Percentiles rank a stretch among this genome's conserved stretches.
Conservation (phyloP, 2,329 filamentous ascomycete genomes). For the Exophiala viscosa region DNA sequence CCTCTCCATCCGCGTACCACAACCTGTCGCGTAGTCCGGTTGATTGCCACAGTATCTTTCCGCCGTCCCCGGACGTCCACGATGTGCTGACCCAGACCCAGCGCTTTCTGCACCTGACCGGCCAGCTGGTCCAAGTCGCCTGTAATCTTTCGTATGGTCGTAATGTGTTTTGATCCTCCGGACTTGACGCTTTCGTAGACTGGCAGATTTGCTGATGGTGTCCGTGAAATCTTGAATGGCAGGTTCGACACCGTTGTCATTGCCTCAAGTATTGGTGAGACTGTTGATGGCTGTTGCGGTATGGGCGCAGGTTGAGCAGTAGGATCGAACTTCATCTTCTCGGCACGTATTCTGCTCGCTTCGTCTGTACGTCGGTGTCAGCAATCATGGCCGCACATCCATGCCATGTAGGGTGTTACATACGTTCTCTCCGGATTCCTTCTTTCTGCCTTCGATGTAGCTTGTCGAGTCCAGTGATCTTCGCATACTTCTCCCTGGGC, state of each 20-base stretch:
- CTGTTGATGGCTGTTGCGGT: slow-evolving; percentile 19
- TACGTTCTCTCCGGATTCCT: slow-evolving; percentile 25
- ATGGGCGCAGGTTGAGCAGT: neutral
- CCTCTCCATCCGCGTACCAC: slow-evolving; percentile 61
- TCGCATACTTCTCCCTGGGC: slow-evolving; percentile 28
- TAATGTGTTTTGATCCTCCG: slow-evolving; percentile 72
- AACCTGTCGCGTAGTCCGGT: slow-evolving; percentile 67
- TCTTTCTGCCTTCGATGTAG: slow-evolving; percentile 28
- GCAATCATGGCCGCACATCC: neutral
- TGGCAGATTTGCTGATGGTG: slow-evolving; percentile 65
- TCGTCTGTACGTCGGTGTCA: slow-evolving; percentile 1
- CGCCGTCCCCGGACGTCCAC: slow-evolving; percentile 30
- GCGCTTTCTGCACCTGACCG: slow-evolving; percentile 57
- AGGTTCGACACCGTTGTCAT: slow-evolving; percentile 37
- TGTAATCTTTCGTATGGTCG: slow-evolving; percentile 72
- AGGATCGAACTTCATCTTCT: slow-evolving; percentile 7
- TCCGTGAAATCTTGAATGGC: slow-evolving; percentile 70
- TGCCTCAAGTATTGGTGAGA: slow-evolving; percentile 28
- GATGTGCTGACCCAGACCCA: slow-evolving; percentile 55
- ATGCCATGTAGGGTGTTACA: slow-evolving; percentile 2
- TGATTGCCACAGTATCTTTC: slow-evolving; percentile 45
- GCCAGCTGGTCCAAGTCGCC: slow-evolving; percentile 65
- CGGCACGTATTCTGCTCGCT: slow-evolving; percentile 5
- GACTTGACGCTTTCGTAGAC: slow-evolving; percentile 72
- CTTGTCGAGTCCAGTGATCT: slow-evolving; percentile 28